Conservation (phyloP, 148 eudicot species). For the Diospyros kaki region DNA sequence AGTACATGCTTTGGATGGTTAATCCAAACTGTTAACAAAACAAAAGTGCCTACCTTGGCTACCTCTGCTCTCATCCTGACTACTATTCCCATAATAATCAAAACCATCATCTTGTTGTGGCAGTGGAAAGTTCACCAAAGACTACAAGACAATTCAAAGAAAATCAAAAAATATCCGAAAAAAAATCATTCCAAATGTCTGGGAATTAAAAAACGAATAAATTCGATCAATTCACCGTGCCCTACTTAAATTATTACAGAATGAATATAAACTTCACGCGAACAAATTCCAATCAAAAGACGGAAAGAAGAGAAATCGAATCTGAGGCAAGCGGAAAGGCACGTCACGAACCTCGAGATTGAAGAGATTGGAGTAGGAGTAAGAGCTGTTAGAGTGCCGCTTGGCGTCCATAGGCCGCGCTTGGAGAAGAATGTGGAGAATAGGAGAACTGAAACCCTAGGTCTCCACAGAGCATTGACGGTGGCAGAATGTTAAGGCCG, state of each 20-base stretch:
- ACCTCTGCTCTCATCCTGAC: conserved; percentile 95
- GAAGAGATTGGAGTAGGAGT: conserved; percentile 63
- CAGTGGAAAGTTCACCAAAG: conserved; percentile 85
- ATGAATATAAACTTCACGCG: background rate
- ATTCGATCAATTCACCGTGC: background rate
- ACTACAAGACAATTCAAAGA: conserved; percentile 36
- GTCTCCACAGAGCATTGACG: conserved; percentile 22
- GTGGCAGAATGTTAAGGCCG: background rate
- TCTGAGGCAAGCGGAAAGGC: conserved; percentile 12
- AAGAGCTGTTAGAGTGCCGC: conserved; percentile 20
- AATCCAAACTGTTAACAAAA: conserved; percentile 3
- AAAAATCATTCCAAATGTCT: conserved; percentile 12
- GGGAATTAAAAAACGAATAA: conserved; percentile 3
- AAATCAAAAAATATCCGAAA: conserved; percentile 3
- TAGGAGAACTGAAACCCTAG: conserved; percentile 18
- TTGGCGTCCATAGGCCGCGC: conserved; percentile 38
- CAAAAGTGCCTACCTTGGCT: conserved; percentile 48
- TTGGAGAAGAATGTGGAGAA: background rate
- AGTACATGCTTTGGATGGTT: background rate
- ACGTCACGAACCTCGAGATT: conserved; percentile 69
- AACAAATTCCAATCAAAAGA: background rate
- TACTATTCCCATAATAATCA: conserved; percentile 80
- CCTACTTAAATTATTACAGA: conserved; percentile 10
- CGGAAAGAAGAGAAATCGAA: background rate
- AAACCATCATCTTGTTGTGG: conserved; percentile 79